Evolutionary conservation across 371 early-diverging fungal species (phyloP).

Genomic region (Cokeromyces recurvatus): DNA sequence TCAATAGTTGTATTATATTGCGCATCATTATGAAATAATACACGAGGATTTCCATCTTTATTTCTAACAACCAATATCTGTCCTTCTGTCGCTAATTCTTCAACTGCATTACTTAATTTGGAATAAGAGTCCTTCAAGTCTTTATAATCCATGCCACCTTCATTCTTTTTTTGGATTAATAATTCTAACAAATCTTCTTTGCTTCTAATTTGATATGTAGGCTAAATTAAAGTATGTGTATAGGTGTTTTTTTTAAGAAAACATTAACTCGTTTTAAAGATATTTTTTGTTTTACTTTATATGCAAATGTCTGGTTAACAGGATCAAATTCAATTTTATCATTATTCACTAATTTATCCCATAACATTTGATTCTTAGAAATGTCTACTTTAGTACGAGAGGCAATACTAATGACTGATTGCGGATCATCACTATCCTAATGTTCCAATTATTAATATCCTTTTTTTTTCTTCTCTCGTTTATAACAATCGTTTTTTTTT

Average conservation of each 20-base stretch:
- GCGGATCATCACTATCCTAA: slow-evolving; percentile 59
- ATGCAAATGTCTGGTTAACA: slow-evolving; percentile 56
- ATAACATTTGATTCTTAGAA: slow-evolving; percentile 48
- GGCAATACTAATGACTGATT: slow-evolving; percentile 60
- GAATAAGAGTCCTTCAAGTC: slow-evolving; percentile 80
- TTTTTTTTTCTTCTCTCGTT: too few species aligned
- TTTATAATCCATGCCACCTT: slow-evolving; percentile 77
- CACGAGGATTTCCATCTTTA: slow-evolving; percentile 71
- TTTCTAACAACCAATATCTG: slow-evolving; percentile 70
- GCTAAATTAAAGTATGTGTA: slow-evolving; percentile 43
- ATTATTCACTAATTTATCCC: slow-evolving; percentile 55
- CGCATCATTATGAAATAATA: slow-evolving; percentile 69
- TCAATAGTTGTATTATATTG: slow-evolving; percentile 61
- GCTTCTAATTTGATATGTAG: slow-evolving; percentile 70
- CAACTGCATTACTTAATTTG: slow-evolving; percentile 62
- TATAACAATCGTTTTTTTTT: neutral
- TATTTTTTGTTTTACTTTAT: slow-evolving; percentile 44
- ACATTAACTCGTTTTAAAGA: neutral
- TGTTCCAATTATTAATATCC: neutral
- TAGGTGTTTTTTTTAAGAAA: neutral
- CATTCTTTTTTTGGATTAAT: slow-evolving; percentile 51
- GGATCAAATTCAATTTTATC: slow-evolving; percentile 64
- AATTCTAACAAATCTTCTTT: slow-evolving; percentile 70
- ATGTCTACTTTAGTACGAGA: slow-evolving; percentile 59
- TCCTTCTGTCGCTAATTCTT: slow-evolving; percentile 66